A percentile compares a stretch with the other conserved stretches of the same genome.
These are phyloP conservation scores for Bruguiera gymnorhiza DNA, from an alignment of 345 rosid species.

Conservation along the genomic window DNA sequence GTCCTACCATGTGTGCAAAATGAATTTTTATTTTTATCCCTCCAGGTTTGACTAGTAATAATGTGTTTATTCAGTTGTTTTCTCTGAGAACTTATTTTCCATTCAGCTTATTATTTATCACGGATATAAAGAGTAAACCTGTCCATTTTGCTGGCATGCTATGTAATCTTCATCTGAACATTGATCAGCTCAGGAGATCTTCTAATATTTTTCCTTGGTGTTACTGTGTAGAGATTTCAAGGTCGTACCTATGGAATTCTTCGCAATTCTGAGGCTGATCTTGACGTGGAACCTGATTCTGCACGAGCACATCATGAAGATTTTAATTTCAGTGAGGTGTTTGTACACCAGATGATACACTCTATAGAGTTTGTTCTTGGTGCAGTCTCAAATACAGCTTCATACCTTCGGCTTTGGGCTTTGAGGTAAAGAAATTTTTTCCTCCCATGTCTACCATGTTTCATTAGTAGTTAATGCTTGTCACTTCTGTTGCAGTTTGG, in stretches of 20 bases:
- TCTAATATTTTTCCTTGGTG: constrained; percentile 1
- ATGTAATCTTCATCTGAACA: background rate
- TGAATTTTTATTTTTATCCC: no score
- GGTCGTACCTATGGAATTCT: constrained; percentile 89
- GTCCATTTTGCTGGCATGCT: background rate
- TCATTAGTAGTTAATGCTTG: constrained; percentile 13
- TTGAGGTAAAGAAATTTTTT: constrained; percentile 53
- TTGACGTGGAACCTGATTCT: constrained; percentile 71
- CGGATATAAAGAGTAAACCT: no score
- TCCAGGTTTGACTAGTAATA: no score
- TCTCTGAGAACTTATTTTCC: no score
- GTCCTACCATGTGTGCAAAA: no score
- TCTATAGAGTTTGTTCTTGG: constrained; percentile 95
- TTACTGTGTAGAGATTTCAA: constrained; percentile 70
- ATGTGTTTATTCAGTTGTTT: no score
- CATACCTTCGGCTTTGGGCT: constrained; percentile 99
- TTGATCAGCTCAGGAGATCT: background rate
- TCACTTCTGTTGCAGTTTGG: constrained; percentile 59
- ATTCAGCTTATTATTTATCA: no score
- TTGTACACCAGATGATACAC: constrained; percentile 99
- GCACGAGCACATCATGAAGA: constrained; percentile 77
- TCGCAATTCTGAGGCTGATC: constrained; percentile 73
- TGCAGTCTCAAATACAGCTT: constrained; percentile 96
- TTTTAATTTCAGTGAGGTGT: constrained; percentile 91
- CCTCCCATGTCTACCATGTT: background rate